A percentile compares a stretch with the other conserved stretches of the same genome.
phyloP scores from a whole-genome alignment of 805 yeast species.

The Spathaspora girioi region DNA sequence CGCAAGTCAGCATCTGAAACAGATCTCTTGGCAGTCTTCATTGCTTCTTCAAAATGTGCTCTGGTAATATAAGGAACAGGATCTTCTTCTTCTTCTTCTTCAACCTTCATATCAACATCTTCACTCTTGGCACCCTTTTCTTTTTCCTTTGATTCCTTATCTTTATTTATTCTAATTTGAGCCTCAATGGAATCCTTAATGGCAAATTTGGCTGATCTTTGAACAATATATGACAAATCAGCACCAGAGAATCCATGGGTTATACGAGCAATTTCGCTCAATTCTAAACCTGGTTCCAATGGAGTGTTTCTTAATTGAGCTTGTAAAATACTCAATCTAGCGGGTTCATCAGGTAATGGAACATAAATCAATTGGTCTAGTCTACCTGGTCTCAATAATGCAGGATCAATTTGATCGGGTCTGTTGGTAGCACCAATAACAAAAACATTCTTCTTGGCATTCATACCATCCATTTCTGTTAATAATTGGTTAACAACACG shows the following conservation, averaged over 20 bases:
- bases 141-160: conserved; percentile 37
- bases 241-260: conserved; percentile 99
- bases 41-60: conserved; percentile 96
- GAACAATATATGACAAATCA: conserved; percentile 93
- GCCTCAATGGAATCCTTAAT: conserved; percentile 98
- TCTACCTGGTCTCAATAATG: conserved; percentile 97
- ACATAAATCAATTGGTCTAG: conserved; percentile 97
- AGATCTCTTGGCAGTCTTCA: conserved; percentile 98
- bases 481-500: conserved; percentile 93
- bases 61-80: conserved; percentile 94
- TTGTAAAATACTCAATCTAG: conserved; percentile 85
- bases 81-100: conserved; percentile 81
- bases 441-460: conserved; percentile 97
- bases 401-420: conserved; percentile 99
- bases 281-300: conserved; percentile 92
- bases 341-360: conserved; percentile 95
- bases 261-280: conserved; percentile 82
- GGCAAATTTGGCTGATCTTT: conserved; percentile 98
- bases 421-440: conserved; percentile 99
- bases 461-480: conserved; percentile 99
- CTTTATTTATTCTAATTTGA: conserved; percentile 28
- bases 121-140: conserved; percentile 22
- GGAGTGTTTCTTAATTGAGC: conserved; percentile 99
- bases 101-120: conserved; percentile 53
- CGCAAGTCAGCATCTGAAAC: conserved; percentile 97